Evolutionary conservation across 2,329 filamentous ascomycete species (phyloP).

Genomic region (Xenoacremonium recifei): DNA sequence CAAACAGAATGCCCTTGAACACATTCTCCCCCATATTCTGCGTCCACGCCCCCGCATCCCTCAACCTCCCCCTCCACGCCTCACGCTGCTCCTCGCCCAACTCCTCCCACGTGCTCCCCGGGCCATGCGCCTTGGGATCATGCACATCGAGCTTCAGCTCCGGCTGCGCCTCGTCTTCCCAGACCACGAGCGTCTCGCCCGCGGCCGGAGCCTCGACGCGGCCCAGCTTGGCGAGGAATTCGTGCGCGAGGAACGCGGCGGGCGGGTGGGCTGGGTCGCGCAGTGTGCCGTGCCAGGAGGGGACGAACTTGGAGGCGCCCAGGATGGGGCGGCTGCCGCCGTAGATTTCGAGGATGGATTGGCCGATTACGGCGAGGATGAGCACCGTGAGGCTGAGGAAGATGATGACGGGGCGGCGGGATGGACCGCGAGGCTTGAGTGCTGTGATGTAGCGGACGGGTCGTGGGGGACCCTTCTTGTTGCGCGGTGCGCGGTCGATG

Average conservation of each 20-base stretch:
- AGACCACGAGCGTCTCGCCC: conserved; percentile 40
- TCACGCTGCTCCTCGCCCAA: conserved; percentile 60
- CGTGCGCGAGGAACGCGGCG: conserved; percentile 25
- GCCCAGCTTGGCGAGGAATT: conserved; percentile 37
- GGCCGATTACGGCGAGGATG: conserved; percentile 60
- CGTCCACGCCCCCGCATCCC: conserved; percentile 74
- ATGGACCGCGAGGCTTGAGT: conserved; percentile 52
- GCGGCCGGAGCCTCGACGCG: conserved; percentile 30
- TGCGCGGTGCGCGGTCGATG: conserved; percentile 34
- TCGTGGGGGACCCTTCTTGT: conserved; percentile 40
- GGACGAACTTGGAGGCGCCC: conserved; percentile 55
- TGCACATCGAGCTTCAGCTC: conserved; percentile 39
- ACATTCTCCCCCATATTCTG: conserved; percentile 74
- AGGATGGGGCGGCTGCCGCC: conserved; percentile 56
- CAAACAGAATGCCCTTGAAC: conserved; percentile 75
- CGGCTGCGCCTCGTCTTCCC: conserved; percentile 24
- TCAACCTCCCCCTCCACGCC: conserved; percentile 68
- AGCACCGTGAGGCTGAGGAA: conserved; percentile 57
- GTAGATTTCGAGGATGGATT: conserved; percentile 63
- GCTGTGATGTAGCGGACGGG: conserved; percentile 69
- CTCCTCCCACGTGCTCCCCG: conserved; percentile 69
- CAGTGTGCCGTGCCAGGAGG: conserved; percentile 39
- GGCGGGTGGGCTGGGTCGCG: conserved; percentile 25
- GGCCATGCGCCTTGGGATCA: conserved; percentile 45
- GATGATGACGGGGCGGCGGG: conserved; percentile 50